Base-by-base conservation (phyloP, 345 rosid genomes). In the Eucalyptus urophylla region DNA sequence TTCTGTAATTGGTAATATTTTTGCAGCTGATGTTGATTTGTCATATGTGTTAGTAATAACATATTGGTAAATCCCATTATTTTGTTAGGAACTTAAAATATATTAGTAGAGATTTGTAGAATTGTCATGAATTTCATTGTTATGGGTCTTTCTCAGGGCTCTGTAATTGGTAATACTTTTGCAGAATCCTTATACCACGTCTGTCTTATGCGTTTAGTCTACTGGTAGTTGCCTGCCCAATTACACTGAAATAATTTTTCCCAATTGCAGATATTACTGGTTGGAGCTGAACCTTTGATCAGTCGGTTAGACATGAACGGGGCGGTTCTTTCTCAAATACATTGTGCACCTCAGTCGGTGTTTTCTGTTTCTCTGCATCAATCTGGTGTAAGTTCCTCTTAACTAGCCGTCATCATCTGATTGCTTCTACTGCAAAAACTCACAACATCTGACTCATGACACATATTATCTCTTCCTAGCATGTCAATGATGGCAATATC, bases 341-440 rank as follows among this genome's bases (percentile, higher is more conserved):
- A 96, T 24, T 97, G 97, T 91, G 98, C 99, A 91, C 95, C 99
- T 49, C 94, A 90, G 87, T 95, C 99, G 31, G 95, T 95, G 31
- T 98, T 97, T 91, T 97, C 99, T 8, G 93, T 95, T 87, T 94
- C 97, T 54, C 88, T 96, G 89, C 98, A 98, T 90, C 93, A 94
- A 72, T 93, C 96, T 17, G 97, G 98, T 60, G 99, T 95, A 95
- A 67, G 95, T 92, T 90, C 87, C 88, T 60, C 80, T 49, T 50
- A 56, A 16, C 72, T 11, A 33, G 33, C 17, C 67, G 33, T 17
- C 65, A 53, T 10, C 53, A 5, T 19, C 24, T 80, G 51, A 33
- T 87, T 24, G 43, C 87, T 40, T 50, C 54, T 50, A 44, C 24
- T 50, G 72, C 14, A 12, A 45, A 15, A 14, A 12, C 3, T 37